These are phyloP conservation scores for Aspergillus neotritici DNA, from an alignment of 2,329 filamentous ascomycete species.

Conservation along the genomic window DNA sequence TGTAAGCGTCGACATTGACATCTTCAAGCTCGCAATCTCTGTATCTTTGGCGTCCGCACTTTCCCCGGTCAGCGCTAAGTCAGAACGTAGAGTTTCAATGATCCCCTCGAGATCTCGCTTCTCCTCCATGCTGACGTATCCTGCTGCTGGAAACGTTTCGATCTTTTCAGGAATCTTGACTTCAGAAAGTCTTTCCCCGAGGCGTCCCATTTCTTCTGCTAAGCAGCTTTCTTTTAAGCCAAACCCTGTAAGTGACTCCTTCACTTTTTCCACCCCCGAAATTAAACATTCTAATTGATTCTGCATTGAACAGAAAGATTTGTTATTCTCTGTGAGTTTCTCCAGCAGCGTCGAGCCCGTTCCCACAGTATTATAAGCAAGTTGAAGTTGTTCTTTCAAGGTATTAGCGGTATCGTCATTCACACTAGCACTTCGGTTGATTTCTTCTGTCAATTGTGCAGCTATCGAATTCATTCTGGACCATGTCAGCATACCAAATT, in stretches of 20 bases:
- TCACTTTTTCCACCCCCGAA: slow-evolving; percentile 16
- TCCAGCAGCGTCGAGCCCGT: slow-evolving; percentile 14
- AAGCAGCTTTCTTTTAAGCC: slow-evolving; percentile 22
- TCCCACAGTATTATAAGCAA: slow-evolving; percentile 14
- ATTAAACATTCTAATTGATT: slow-evolving; percentile 15
- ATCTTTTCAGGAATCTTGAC: slow-evolving; percentile 16
- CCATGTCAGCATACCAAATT: slow-evolving; percentile 1
- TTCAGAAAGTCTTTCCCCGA: slow-evolving; percentile 17
- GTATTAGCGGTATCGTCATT: slow-evolving; percentile 10
- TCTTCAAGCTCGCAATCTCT: slow-evolving; percentile 14
- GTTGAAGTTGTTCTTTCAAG: slow-evolving; percentile 20
- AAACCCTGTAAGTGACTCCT: slow-evolving; percentile 18
- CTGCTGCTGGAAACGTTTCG: slow-evolving; percentile 11
- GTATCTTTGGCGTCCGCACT: slow-evolving; percentile 15
- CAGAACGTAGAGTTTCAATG: slow-evolving; percentile 18
- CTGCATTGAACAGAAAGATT: slow-evolving; percentile 15
- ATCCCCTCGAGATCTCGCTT: slow-evolving; percentile 21
- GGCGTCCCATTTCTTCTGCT: slow-evolving; percentile 21
- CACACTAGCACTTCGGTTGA: slow-evolving; percentile 12
- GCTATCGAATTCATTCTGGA: slow-evolving; percentile 20
- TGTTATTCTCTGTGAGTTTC: slow-evolving; percentile 18
- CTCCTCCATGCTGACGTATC: slow-evolving; percentile 19
- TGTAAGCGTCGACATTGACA: slow-evolving; percentile 16
- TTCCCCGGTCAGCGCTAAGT: slow-evolving; percentile 13
- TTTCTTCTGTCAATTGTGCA: slow-evolving; percentile 10